phyloP scores from a whole-genome alignment of 371 early-diverging fungal species.

The Syncephalastrum sp. region DNA sequence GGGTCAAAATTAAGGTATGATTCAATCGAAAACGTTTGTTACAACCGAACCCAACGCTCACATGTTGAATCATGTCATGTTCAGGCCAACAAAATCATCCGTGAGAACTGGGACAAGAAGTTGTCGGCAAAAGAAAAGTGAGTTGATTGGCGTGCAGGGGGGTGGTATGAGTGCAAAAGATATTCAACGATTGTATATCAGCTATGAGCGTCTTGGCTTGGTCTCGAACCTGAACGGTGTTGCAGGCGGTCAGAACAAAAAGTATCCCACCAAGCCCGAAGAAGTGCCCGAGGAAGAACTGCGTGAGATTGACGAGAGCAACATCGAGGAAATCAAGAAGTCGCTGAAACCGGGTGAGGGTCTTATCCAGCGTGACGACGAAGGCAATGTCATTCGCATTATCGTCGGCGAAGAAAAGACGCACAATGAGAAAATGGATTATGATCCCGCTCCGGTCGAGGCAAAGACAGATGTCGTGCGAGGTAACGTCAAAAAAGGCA shows the following conservation, averaged over 20 bases:
- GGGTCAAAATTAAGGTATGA: constrained; percentile 48
- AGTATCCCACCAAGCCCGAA: constrained; percentile 24
- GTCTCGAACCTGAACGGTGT: constrained; percentile 76
- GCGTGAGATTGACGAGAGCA: constrained; percentile 53
- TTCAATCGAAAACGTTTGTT: background rate
- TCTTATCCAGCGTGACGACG: constrained; percentile 81
- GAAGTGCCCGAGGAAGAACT: constrained; percentile 35
- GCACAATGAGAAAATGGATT: constrained; percentile 60
- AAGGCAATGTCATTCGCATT: constrained; percentile 77
- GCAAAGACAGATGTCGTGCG: constrained; percentile 68
- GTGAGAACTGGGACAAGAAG: constrained; percentile 74
- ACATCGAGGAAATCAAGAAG: constrained; percentile 46
- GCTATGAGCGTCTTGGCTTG: constrained; percentile 73
- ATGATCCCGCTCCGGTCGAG: constrained; percentile 45
- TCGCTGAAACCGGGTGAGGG: constrained; percentile 65
- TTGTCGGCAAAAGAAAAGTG: constrained; percentile 79
- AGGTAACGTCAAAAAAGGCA: constrained; percentile 18
- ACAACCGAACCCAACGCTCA: background rate
- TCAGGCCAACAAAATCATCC: constrained; percentile 61
- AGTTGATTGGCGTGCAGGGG: constrained; percentile 1
- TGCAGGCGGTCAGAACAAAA: constrained; percentile 60
- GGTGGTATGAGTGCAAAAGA: background rate
- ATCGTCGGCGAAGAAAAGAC: constrained; percentile 60
- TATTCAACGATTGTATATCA: constrained; percentile 12
- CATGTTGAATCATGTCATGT: background rate